A percentile compares a stretch with the other conserved stretches of the same genome.
Conservation (phyloP, 305 asterid species). For the Fraxinus dipetala region DNA sequence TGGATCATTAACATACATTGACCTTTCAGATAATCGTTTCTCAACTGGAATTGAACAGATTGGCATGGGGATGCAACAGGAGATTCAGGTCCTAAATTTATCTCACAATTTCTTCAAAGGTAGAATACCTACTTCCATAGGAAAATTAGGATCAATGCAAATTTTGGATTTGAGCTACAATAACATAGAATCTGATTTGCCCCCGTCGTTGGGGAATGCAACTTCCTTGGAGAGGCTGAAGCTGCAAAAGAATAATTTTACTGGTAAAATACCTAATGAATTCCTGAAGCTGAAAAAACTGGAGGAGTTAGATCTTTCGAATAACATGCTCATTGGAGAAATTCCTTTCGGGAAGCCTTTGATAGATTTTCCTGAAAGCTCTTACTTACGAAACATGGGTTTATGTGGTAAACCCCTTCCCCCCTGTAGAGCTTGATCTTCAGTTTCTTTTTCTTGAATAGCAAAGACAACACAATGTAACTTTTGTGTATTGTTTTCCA, state of each 20-base stretch:
- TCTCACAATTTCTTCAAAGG: constrained; percentile 42
- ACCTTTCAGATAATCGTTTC: constrained; percentile 52
- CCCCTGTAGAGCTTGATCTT: constrained; percentile 36
- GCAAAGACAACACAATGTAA: neutral
- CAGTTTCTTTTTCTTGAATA: constrained; percentile 8
- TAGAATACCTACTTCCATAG: constrained; percentile 41
- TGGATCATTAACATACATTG: constrained; percentile 39
- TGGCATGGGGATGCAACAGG: constrained; percentile 32
- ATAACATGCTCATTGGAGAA: constrained; percentile 47
- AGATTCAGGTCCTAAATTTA: constrained; percentile 36
- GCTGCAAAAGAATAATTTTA: constrained; percentile 57
- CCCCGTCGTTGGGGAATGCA: constrained; percentile 39
- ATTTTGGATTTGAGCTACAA: constrained; percentile 60
- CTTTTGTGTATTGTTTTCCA: neutral
- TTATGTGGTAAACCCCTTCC: constrained; percentile 64
- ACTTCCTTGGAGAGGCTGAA: constrained; percentile 40
- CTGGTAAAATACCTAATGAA: constrained; percentile 50
- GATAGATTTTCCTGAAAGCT: constrained; percentile 39
- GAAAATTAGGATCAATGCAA: constrained; percentile 31
- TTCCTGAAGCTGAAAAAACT: constrained; percentile 42
- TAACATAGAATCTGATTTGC: constrained; percentile 36
- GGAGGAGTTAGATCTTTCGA: constrained; percentile 53
- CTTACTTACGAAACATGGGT: constrained; percentile 51
- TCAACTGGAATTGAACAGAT: constrained; percentile 35
- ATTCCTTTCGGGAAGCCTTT: constrained; percentile 54